Evolutionary conservation across 108 stramenopile species (phyloP).

Genomic region (Cyclotella sp.): DNA sequence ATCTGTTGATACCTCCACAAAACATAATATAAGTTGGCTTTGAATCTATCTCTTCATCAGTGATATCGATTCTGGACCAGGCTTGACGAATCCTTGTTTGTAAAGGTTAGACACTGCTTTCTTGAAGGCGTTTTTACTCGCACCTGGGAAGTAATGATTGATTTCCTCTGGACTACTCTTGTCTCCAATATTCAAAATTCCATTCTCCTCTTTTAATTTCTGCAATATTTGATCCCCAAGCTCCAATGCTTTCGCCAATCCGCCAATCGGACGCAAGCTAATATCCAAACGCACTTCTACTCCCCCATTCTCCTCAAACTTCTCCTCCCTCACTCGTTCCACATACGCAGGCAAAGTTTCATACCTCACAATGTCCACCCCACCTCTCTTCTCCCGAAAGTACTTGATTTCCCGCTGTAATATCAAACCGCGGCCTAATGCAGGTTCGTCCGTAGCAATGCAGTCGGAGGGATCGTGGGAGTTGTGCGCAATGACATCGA

Average conservation of each 20-base stretch:
- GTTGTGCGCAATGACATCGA: conserved; percentile 69
- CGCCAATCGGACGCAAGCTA: conserved; percentile 70
- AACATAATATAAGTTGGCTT: neutral
- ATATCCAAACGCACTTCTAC: conserved; percentile 62
- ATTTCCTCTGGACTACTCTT: conserved; percentile 82
- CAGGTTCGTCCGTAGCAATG: conserved; percentile 63
- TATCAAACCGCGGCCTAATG: conserved; percentile 76
- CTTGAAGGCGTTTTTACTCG: conserved; percentile 58
- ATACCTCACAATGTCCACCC: conserved; percentile 76
- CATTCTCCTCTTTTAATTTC: conserved; percentile 48
- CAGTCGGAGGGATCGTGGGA: conserved; percentile 65
- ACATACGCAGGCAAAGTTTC: conserved; percentile 81
- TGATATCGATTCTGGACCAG: conserved; percentile 58
- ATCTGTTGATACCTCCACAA: neutral
- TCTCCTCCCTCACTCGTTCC: conserved; percentile 61
- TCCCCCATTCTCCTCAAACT: conserved; percentile 54
- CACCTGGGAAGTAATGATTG: conserved; percentile 71
- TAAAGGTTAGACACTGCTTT: conserved; percentile 72
- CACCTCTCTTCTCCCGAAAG: conserved; percentile 70
- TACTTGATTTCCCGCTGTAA: conserved; percentile 78
- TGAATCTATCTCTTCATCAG: conserved; percentile 41
- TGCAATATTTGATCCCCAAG: conserved; percentile 63
- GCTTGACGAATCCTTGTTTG: conserved; percentile 66
- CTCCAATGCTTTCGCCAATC: conserved; percentile 71
- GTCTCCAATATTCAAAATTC: conserved; percentile 69